A percentile compares a stretch with the other conserved stretches of the same genome.
These are phyloP conservation scores for Ajuga chamaepitys DNA, from an alignment of 257 asterid genomes.

Conservation along the genomic window DNA sequence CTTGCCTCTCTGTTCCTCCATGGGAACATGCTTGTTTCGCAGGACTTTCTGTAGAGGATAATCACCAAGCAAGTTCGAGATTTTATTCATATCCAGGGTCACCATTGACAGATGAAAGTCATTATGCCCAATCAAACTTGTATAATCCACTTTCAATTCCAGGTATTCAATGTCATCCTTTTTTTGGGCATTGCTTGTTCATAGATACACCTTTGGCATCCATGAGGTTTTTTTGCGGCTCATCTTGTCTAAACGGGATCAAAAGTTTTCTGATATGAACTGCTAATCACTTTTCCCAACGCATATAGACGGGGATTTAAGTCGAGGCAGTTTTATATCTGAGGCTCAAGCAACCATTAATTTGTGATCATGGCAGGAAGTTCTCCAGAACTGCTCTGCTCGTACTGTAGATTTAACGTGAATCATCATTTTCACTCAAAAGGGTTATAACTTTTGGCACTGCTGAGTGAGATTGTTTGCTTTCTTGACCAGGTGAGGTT, in stretches of 20 bases:
- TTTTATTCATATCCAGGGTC: conserved; percentile 42
- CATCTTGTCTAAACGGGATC: no score
- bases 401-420: no score
- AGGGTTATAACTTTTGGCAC: not conserved
- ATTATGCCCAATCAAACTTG: conserved; percentile 36
- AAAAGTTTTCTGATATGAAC: no score
- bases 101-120: conserved; percentile 30
- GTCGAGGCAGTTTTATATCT: no score
- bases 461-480: conserved; percentile 5
- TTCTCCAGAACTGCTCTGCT: no score
- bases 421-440: no score
- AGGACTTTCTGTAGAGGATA: conserved; percentile 39
- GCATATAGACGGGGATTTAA: no score
- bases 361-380: no score
- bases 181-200: not conserved
- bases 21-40: not conserved
- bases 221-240: not conserved
- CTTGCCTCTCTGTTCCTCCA: no score
- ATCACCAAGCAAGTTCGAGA: conserved; percentile 44
- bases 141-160: conserved; percentile 30
- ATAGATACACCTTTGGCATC: conserved; percentile 9
- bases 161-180: conserved; percentile 32
- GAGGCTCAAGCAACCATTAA: no score
- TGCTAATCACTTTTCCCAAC: no score
- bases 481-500: conserved; percentile 41